Evolutionary conservation across 495 filamentous ascomycete species (phyloP), one percentile per base, ranked within the genome.

Genomic region (Penicillium riverlandense): DNA sequence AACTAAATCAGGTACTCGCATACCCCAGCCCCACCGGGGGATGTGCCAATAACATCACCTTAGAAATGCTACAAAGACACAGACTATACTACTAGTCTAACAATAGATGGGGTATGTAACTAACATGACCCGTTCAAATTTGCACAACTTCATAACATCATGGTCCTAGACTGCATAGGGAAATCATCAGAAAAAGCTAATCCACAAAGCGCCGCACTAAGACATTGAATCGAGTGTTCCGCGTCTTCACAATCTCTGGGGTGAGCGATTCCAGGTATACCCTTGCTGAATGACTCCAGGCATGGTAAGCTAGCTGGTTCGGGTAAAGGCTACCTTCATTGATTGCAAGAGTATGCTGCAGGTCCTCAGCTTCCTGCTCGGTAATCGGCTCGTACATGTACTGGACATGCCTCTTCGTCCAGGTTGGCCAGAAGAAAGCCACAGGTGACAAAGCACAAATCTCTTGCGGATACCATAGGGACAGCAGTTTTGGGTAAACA

Each of bases 371-470:
- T 37, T 67, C 57, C 7, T 60, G 44, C 1, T 41, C 46, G 16
- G 49, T 56, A 6, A 74, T 50, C 22, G 47, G 49, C 39, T 65
- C 45, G 41, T 74, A 67, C 71, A 74, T 74, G 48, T 65, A 74
- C 35, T 66, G 56, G 37, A 72, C 55, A 45, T 72, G 65, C 33
- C 54, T 46, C 52, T 61, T 67, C 0, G 70, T 72, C 71, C 71
- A 74, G 4, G 68, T 72, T 6, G 71, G 71, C 71, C 71, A 74
- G 51, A 71, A 72, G 52, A 74, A 74, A 22, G 59, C 57, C 27
- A 62, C 55, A 6, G 71, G 69, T 0, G 71, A 54, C 12, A 74
- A 41, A 9, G 61, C 41, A 57, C 71, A 74, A 16, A 71, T 57
- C 31, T 72, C 67, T 11, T 60, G 45, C 0, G 60, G 62, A 35